Evolutionary conservation across 345 rosid genomes (phyloP), one percentile per base, ranked within the genome.

Genomic region (Moricandia arvensis): DNA sequence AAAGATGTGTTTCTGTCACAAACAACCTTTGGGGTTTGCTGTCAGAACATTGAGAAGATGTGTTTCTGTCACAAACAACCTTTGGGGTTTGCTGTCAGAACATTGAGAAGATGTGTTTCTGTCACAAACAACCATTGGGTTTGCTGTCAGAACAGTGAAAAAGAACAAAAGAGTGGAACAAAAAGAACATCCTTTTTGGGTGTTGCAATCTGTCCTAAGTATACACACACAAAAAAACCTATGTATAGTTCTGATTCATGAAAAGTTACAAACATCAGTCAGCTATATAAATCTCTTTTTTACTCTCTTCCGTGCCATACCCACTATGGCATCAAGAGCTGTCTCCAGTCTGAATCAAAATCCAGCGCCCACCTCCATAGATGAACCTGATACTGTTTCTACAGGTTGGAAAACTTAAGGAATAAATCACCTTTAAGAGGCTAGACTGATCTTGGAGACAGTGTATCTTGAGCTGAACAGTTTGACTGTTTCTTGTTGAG

Each of bases 401-500:
- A 62, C 59, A 53, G 16, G 69, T 17, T 62, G 15, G 47, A 58
- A 57, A 49, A 18, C 43, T 37, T 63, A 5, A 17, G 55, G 63
- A 31, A 63, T 68, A 35, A 53, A 7, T 58, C 24, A 61, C 67
- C 66, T 37, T 51, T 17, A 21, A n/a, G 21, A 55, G 75, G 45
- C 68, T 57, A 72, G 54, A 58, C 41, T 68, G 82, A 82, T 66
- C 86, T 80, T 11, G 86, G 86, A 18, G 87, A 75, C 63, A 64
- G 64, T 33, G 75, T 69, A 45, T 77, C 80, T 15, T 85, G 85
- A 6, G 72, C 27, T 78, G 80, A 77, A 71, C 37, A 45, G 0
- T 88, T 53, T 8, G 89, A 80, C 67, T 79, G 80, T 82, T 87
- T 95, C 83, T 85, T 92, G 30, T 92, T 84, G 76, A 95, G 82